Evolutionary conservation across 768 basidiomycete species (phyloP).

Genomic region (Rhodotorula sphaerocarpa): DNA sequence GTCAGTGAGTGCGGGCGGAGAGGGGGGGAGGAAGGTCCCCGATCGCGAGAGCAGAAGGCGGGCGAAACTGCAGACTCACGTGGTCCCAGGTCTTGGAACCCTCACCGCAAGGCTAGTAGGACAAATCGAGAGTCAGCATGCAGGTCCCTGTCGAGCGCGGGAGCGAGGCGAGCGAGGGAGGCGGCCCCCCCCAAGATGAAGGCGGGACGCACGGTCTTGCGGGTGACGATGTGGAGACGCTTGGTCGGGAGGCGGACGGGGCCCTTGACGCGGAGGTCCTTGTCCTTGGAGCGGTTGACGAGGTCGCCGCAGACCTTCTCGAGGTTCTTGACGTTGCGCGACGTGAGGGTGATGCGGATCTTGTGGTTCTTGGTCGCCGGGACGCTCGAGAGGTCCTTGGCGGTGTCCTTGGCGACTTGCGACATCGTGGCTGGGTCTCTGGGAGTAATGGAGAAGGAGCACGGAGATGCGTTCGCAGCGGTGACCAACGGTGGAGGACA

Average conservation of each 20-base stretch:
- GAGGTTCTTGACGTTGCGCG: conserved; percentile 93
- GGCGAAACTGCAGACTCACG: background rate
- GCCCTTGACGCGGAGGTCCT: conserved; percentile 97
- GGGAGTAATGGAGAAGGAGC: background rate
- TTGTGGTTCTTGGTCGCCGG: conserved; percentile 4
- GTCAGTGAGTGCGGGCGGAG: too few species aligned
- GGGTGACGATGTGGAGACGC: conserved; percentile 96
- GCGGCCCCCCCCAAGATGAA: too few species aligned
- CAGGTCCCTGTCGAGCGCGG: too few species aligned
- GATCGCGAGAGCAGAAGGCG: too few species aligned
- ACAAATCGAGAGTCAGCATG: conserved; percentile 2
- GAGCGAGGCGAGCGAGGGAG: too few species aligned
- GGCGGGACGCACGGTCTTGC: conserved; percentile 74
- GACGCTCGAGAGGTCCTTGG: conserved; percentile 63
- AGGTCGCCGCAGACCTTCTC: conserved; percentile 97
- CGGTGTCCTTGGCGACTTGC: conserved; percentile 11
- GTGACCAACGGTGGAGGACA: conserved; percentile 3
- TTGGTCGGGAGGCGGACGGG: conserved; percentile 98
- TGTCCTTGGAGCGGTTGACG: conserved; percentile 98
- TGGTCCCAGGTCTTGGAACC: conserved; percentile 99
- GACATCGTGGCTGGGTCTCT: background rate
- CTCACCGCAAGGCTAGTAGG: conserved; percentile 87
- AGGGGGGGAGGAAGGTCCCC: too few species aligned
- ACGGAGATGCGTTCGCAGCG: background rate
- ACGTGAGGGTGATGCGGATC: conserved; percentile 82